Evolutionary conservation across 768 basidiomycete species (phyloP).

Genomic region (Russula brevipes): DNA sequence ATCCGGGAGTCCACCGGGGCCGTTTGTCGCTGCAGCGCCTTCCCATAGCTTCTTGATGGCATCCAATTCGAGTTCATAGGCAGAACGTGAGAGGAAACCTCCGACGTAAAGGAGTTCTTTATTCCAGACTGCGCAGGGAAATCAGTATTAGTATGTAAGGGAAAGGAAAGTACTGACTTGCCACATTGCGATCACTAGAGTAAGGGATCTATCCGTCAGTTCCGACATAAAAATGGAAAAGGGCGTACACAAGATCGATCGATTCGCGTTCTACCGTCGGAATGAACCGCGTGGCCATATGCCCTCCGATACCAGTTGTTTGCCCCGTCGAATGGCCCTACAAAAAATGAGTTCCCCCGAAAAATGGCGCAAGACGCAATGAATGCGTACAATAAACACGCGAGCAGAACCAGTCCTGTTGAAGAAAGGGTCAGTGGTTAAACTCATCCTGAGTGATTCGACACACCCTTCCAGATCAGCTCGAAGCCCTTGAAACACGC

Average conservation of each 20-base stretch:
- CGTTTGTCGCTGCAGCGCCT: slow-evolving; percentile 36
- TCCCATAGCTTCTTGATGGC: slow-evolving; percentile 59
- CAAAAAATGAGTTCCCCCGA: slow-evolving; percentile 6
- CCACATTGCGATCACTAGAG: slow-evolving; percentile 72
- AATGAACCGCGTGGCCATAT: slow-evolving; percentile 80
- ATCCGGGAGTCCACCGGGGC: slow-evolving; percentile 29
- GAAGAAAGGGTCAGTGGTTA: background rate
- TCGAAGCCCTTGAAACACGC: slow-evolving; percentile 80
- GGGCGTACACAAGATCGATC: slow-evolving; percentile 73
- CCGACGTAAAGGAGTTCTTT: slow-evolving; percentile 81
- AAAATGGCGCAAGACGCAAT: background rate
- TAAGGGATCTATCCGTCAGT: background rate
- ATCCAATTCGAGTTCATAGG: slow-evolving; percentile 79
- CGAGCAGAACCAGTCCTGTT: slow-evolving; percentile 59
- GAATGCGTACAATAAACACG: slow-evolving; percentile 69
- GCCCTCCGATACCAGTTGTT: slow-evolving; percentile 75
- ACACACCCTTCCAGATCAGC: slow-evolving; percentile 79
- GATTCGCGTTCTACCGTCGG: slow-evolving; percentile 95
- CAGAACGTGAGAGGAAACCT: slow-evolving; percentile 73
- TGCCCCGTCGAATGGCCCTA: slow-evolving; percentile 89
- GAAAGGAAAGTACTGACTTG: slow-evolving; percentile 41
- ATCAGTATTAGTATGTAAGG: background rate
- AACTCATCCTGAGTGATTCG: background rate
- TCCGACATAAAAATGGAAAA: background rate
- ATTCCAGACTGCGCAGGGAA: slow-evolving; percentile 67